phyloP scores from a whole-genome alignment of 768 basidiomycete species.

The Clitopilus passeckerianus region DNA sequence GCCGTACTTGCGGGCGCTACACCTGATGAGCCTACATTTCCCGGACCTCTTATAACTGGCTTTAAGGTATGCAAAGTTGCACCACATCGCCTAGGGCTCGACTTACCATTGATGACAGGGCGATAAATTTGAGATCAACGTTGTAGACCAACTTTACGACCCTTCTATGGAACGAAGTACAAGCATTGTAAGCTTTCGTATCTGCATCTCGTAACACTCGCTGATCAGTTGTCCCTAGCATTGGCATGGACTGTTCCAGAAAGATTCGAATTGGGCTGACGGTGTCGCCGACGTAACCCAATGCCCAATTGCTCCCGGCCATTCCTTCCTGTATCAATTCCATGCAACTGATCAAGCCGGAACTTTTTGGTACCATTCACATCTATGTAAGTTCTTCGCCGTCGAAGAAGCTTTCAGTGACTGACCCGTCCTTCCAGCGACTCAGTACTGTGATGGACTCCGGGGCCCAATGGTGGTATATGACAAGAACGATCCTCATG shows the following conservation, averaged over 20 bases:
- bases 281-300: conserved; percentile 33
- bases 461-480: conserved; percentile 32
- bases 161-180: conserved; percentile 44
- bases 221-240: conserved; percentile 15
- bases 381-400: conserved; percentile 18
- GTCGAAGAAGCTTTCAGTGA: conserved; percentile 11
- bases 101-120: conserved; percentile 20
- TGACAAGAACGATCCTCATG: conserved; percentile 30
- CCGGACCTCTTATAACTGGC: conserved; percentile 20
- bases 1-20: conserved; percentile 20
- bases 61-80: conserved; percentile 18
- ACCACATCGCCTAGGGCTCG: neutral
- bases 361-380: conserved; percentile 27
- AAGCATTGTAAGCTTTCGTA: conserved; percentile 35
- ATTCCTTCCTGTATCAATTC: conserved; percentile 37
- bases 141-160: conserved; percentile 41
- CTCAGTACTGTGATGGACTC: conserved; percentile 47
- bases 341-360: conserved; percentile 16
- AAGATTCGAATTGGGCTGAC: conserved; percentile 25
- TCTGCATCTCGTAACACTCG: neutral
- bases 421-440: conserved; percentile 22
- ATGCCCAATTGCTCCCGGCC: conserved; percentile 32
- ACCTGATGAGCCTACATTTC: conserved; percentile 6
- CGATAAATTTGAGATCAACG: conserved; percentile 38
- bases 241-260: conserved; percentile 47